These are phyloP conservation scores for Rosa multiflora DNA, from an alignment of 306 rosid species.

Conservation along the genomic window DNA sequence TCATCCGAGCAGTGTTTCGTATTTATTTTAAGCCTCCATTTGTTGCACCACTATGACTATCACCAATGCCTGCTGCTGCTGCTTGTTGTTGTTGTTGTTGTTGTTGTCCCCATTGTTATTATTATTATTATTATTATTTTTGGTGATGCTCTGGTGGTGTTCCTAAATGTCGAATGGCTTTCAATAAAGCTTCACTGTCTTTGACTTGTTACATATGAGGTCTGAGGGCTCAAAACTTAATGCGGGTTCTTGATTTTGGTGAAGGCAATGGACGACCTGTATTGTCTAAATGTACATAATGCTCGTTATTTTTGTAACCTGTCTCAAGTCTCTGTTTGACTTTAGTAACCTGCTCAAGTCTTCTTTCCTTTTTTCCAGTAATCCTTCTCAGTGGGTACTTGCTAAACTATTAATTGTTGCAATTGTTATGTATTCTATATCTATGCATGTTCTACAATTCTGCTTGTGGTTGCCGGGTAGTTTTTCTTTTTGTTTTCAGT, in stretches of 20 bases:
- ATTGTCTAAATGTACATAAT: neutral
- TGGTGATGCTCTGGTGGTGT: conserved; percentile 10
- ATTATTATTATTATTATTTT: neutral
- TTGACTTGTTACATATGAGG: neutral
- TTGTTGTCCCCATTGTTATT: neutral
- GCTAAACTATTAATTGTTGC: neutral
- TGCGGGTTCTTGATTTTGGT: neutral
- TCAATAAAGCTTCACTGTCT: conserved; percentile 4
- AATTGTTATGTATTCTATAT: neutral
- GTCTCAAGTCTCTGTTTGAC: neutral
- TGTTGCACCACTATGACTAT: neutral
- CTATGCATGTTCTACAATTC: neutral
- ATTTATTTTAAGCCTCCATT: conserved; percentile 10
- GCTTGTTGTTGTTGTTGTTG: neutral
- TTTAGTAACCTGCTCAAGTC: neutral
- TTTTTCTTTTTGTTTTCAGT: neutral
- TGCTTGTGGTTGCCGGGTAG: neutral
- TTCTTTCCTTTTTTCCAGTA: neutral
- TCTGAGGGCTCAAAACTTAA: conserved; percentile 8
- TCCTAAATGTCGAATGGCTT: conserved; percentile 4
- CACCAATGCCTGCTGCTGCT: conserved; percentile 1
- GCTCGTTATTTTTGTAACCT: neutral
- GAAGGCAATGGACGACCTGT: neutral
- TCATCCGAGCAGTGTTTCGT: neutral
- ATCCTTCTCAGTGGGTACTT: neutral